Conservation (phyloP, 2,329 filamentous ascomycete genomes). For the Fonsecaea erecta region DNA sequence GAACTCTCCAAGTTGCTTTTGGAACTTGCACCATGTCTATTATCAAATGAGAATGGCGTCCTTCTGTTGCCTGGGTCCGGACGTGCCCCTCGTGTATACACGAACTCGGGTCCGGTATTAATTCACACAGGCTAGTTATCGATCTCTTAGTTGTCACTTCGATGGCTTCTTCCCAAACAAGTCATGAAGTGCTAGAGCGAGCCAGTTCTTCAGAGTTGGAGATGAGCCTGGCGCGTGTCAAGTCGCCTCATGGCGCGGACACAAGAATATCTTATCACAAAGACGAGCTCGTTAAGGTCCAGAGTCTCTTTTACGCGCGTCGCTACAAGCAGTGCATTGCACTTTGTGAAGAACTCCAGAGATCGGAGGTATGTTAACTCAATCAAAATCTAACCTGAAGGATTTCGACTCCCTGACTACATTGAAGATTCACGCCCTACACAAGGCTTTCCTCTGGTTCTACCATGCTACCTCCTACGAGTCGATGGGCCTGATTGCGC, state of each 20-base stretch:
- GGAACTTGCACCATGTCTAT: neutral
- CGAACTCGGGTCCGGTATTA: slow-evolving; percentile 5
- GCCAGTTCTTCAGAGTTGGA: slow-evolving; percentile 3
- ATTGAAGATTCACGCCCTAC: slow-evolving; percentile 33
- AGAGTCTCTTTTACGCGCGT: slow-evolving; percentile 25
- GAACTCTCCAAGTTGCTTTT: neutral
- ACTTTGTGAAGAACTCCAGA: slow-evolving; percentile 30
- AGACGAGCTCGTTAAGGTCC: slow-evolving; percentile 27
- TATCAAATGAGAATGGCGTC: neutral
- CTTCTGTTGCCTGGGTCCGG: neutral
- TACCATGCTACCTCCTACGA: slow-evolving; percentile 37
- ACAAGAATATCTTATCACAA: slow-evolving; percentile 22
- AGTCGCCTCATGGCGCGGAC: neutral
- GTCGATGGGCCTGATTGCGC: slow-evolving; percentile 34
- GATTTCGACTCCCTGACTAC: neutral
- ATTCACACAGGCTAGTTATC: neutral
- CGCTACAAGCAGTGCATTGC: slow-evolving; percentile 34
- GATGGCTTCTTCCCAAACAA: neutral
- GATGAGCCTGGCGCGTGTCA: slow-evolving; percentile 12
- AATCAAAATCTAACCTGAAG: neutral
- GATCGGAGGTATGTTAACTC: slow-evolving; percentile 19
- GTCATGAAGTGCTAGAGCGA: neutral
- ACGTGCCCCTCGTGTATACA: neutral
- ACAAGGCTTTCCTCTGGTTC: slow-evolving; percentile 35
- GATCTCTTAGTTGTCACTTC: neutral